Evolutionary conservation across 805 yeast genomes (phyloP).

Genomic region (Saccharomycopsis selenospora): DNA sequence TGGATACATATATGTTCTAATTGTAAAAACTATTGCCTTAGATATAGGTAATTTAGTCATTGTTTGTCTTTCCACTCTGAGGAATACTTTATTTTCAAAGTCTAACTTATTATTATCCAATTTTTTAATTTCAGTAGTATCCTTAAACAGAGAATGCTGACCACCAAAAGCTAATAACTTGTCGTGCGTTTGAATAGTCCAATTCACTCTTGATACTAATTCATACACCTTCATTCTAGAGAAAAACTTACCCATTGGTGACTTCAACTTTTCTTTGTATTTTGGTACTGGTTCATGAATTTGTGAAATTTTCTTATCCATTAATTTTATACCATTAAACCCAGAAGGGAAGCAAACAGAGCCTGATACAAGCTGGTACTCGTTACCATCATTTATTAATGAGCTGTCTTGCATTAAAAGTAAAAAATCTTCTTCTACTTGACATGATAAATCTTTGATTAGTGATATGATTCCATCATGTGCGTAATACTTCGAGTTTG

Average conservation of each 20-base stretch:
- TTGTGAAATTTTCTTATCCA: conserved; percentile 46
- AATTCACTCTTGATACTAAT: conserved; percentile 57
- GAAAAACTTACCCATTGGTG: conserved; percentile 64
- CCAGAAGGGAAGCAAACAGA: conserved; percentile 65
- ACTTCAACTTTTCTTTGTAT: conserved; percentile 46
- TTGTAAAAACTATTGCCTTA: conserved; percentile 41
- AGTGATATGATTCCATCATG: conserved; percentile 16
- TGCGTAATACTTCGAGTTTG: conserved; percentile 23
- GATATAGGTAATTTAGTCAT: conserved; percentile 46
- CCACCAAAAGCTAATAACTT: conserved; percentile 40
- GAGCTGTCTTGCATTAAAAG: conserved; percentile 37
- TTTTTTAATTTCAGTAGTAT: conserved; percentile 27
- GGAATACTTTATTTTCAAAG: conserved; percentile 39
- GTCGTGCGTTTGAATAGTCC: conserved; percentile 61
- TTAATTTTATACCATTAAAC: conserved; percentile 52
- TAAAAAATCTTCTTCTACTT: conserved; percentile 59
- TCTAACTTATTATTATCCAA: conserved; percentile 30
- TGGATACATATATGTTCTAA: conserved; percentile 54
- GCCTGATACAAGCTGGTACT: conserved; percentile 51
- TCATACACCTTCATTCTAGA: conserved; percentile 45
- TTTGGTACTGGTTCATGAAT: conserved; percentile 72
- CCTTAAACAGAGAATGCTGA: conserved; percentile 33
- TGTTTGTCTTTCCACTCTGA: conserved; percentile 55
- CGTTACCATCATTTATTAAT: conserved; percentile 35
- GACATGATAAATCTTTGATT: conserved; percentile 26